Conservation (phyloP, 139 green algal genomes). For the Chlorella sp. region DNA sequence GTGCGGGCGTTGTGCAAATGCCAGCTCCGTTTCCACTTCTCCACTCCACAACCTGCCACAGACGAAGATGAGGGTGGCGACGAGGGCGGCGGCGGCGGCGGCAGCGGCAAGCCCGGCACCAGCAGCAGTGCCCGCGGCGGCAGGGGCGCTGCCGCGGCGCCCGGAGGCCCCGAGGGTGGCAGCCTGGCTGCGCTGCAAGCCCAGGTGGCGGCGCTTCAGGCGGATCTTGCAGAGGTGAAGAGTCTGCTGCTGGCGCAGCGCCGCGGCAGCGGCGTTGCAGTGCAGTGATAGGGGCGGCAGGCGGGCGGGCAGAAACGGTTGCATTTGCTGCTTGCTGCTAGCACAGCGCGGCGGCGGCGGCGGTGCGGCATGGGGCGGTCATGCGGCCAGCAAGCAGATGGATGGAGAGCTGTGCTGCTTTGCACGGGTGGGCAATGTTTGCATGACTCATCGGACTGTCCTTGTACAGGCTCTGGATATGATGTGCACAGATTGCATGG, state of each 20-base stretch:
- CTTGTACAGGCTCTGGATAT: no score
- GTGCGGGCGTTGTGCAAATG: background rate
- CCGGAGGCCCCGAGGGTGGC: background rate
- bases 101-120: background rate
- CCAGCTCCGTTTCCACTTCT: background rate
- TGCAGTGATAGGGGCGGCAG: no score
- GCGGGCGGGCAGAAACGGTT: no score
- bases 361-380: no score
- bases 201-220: background rate
- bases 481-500: no score
- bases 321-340: no score
- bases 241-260: background rate
- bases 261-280: no score
- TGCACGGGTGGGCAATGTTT: no score
- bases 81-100: background rate
- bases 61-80: background rate
- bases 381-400: no score
- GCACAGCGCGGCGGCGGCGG: no score
- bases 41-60: background rate
- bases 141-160: background rate
- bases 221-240: slow-evolving; percentile 19
- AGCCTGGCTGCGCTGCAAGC: background rate
- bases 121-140: background rate
- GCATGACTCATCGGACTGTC: no score
- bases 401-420: no score